phyloP scores from a whole-genome alignment of 2,329 filamentous ascomycete genomes.

The Colletotrichum siamense region DNA sequence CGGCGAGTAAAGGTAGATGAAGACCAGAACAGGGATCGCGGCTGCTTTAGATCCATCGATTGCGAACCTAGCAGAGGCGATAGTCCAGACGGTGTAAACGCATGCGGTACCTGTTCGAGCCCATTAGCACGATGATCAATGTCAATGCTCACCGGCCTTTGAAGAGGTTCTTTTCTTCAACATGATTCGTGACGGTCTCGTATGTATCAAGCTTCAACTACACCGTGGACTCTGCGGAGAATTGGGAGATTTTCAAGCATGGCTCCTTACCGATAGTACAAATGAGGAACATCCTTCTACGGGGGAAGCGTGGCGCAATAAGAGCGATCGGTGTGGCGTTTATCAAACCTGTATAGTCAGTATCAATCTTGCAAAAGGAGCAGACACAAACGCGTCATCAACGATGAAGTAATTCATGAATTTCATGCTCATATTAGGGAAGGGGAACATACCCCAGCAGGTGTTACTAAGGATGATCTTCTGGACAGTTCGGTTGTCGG shows the following conservation, averaged over 20 bases:
- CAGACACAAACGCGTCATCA: neutral
- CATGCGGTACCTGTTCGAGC: slow-evolving; percentile 31
- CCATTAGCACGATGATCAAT: neutral
- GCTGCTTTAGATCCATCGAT: slow-evolving; percentile 35
- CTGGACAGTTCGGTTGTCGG: slow-evolving; percentile 38
- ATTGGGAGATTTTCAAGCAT: neutral
- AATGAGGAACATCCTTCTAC: slow-evolving; percentile 39
- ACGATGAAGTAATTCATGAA: neutral
- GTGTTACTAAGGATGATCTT: slow-evolving; percentile 43
- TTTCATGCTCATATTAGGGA: neutral
- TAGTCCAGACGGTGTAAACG: slow-evolving; percentile 43
- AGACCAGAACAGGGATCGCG: slow-evolving; percentile 44
- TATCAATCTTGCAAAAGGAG: too few relatives aligned
- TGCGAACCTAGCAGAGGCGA: slow-evolving; percentile 41
- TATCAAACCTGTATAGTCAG: slow-evolving; percentile 28
- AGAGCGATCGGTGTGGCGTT: slow-evolving; percentile 41
- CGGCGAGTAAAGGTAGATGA: slow-evolving; percentile 47
- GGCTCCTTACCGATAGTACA: slow-evolving; percentile 34
- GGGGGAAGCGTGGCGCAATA: slow-evolving; percentile 36
- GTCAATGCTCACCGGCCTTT: neutral
- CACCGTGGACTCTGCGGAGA: neutral
- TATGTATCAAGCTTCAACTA: neutral
- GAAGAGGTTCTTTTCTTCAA: neutral
- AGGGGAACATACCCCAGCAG: slow-evolving; percentile 31
- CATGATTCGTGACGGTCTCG: neutral